phyloP scores from a whole-genome alignment of 2,329 filamentous ascomycete species.

The Cadophora malorum region DNA sequence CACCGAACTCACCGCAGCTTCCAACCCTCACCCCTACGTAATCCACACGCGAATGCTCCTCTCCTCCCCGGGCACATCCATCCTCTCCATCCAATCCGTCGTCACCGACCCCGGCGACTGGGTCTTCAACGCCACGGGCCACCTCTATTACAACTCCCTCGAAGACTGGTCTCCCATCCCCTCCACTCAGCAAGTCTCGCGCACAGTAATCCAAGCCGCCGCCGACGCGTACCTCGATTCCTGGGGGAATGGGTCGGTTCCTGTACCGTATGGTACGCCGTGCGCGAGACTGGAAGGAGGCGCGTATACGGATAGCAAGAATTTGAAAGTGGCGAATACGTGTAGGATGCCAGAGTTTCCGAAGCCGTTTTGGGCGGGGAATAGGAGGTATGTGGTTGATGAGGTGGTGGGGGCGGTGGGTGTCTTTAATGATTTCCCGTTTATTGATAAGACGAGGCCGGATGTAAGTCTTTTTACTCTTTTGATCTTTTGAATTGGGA shows the following conservation, averaged over 20 bases:
- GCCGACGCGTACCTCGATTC: slow-evolving; percentile 31
- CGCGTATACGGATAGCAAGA: slow-evolving; percentile 21
- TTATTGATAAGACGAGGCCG: slow-evolving; percentile 28
- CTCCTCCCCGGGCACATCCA: neutral
- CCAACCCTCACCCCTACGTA: slow-evolving; percentile 26
- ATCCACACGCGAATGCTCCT: slow-evolving; percentile 33
- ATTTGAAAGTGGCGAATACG: slow-evolving; percentile 17
- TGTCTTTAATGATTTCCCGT: slow-evolving; percentile 30
- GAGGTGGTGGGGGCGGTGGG: slow-evolving; percentile 30
- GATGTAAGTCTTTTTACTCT: neutral
- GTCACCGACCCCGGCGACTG: slow-evolving; percentile 30
- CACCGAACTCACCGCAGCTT: slow-evolving; percentile 29
- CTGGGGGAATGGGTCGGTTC: slow-evolving; percentile 22
- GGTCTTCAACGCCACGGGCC: slow-evolving; percentile 31
- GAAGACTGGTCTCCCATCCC: slow-evolving; percentile 30
- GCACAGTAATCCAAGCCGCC: slow-evolving; percentile 29
- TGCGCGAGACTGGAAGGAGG: slow-evolving; percentile 33
- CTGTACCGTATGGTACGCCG: slow-evolving; percentile 24
- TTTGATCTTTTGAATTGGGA: too few species aligned
- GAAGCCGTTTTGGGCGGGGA: slow-evolving; percentile 18
- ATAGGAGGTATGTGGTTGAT: slow-evolving; percentile 33
- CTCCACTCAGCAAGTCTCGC: slow-evolving; percentile 20
- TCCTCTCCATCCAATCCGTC: slow-evolving; percentile 24
- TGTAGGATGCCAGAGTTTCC: slow-evolving; percentile 28
- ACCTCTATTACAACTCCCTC: slow-evolving; percentile 24